Base-by-base conservation (phyloP, 805 yeast genomes). In the Saccharomyces cerevisiae region DNA sequence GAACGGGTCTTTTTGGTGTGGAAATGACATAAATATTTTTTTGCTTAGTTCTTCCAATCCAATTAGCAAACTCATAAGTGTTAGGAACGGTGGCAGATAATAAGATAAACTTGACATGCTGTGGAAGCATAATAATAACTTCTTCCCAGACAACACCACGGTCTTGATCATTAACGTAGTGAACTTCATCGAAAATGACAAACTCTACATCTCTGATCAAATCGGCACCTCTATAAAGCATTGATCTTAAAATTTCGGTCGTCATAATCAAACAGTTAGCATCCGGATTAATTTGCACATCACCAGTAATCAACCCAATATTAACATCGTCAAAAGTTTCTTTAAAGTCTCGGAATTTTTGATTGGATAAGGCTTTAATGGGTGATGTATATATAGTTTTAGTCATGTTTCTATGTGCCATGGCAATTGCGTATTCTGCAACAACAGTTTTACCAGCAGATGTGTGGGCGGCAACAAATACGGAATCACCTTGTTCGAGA, bases 61-160 rank as follows among this genome's bases (percentile, higher is more conserved):
- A 94, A 59, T 86, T 88, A 8, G 99, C 99, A 77, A 94, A 94
- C 67, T 94, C 99, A 67, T 80, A 87, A 0, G 99, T 92, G 68
- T 94, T 94, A n/a, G 99, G 99, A 6, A 94, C 98, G 0, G 99
- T 94, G 4, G 99, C 99, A 11, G 97, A 89, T 43, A 94, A 76
- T 46, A 94, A 74, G 58, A 94, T 89, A 62, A 88, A 87, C 65
- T 92, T 92, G 55, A 94, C 94, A 67, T 94, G 97, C 59, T 91
- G 97, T 0, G 99, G 99, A 32, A 94, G 75, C 96, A 94, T 89
- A 61, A 94, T 94, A 57, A 94, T 94, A 24, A 94, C 97, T 72
- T 94, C 99, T 73, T 94, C 99, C 99, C 99, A 94, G 3, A 94
- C 99, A 13, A 94, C 99, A 65, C 99, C 99, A 70, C 99, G 83